A percentile compares a stretch with the other conserved stretches of the same genome.
Conservation (phyloP, 2,329 filamentous ascomycete species). For the Sclerotinia glacialis region DNA sequence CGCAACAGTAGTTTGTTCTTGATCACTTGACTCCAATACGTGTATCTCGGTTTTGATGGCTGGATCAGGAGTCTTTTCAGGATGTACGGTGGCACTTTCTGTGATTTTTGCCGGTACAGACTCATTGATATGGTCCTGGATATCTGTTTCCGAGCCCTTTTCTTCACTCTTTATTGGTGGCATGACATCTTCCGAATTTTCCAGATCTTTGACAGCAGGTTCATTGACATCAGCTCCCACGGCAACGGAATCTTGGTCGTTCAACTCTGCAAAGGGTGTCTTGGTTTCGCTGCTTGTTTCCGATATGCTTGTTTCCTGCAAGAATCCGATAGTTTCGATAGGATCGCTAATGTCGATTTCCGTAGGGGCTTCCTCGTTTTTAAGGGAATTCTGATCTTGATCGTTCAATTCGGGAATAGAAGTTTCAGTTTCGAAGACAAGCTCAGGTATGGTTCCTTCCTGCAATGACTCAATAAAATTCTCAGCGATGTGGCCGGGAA, state of each 20-base stretch:
- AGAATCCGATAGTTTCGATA: too few species aligned
- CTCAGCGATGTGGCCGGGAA: background rate
- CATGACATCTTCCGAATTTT: background rate
- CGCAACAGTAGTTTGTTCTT: background rate
- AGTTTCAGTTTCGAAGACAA: background rate
- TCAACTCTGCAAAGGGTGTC: background rate
- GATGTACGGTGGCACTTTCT: background rate
- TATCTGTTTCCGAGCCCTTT: background rate
- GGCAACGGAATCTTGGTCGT: rapidly evolving
- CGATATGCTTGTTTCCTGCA: too few species aligned
- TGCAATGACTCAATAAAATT: background rate
- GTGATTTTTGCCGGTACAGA: background rate
- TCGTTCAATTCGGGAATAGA: background rate
- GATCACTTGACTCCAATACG: background rate
- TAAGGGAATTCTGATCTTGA: background rate
- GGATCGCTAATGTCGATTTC: background rate
- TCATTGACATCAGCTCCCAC: background rate
- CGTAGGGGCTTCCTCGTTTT: background rate
- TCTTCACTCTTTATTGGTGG: background rate
- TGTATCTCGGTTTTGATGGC: background rate
- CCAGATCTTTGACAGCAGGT: background rate
- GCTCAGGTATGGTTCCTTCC: background rate
- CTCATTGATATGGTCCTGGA: background rate
- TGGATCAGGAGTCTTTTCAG: background rate
- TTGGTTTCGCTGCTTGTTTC: background rate